Conservation (phyloP, 148 eudicot genomes). For the Dianthus caryophyllus region DNA sequence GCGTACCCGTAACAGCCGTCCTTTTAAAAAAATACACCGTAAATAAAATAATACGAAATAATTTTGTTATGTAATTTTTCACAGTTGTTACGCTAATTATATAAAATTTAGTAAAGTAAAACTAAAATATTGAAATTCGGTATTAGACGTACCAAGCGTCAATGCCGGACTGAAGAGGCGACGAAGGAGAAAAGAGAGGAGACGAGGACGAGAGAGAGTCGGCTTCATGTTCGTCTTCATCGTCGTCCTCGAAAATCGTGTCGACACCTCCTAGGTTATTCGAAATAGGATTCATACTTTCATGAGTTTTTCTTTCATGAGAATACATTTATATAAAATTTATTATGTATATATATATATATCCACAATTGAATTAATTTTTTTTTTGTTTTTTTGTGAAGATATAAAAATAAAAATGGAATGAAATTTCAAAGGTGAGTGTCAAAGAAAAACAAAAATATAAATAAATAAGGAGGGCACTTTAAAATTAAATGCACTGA, state of each 20-base stretch:
- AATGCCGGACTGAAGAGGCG: slow-evolving; percentile 36
- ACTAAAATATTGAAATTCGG: too few species aligned
- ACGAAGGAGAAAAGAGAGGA: slow-evolving; percentile 32
- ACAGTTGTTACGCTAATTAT: too few species aligned
- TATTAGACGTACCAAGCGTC: slow-evolving; percentile 49
- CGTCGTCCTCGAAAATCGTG: slow-evolving; percentile 65
- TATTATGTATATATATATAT: too few species aligned
- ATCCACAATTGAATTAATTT: too few species aligned
- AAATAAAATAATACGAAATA: too few species aligned
- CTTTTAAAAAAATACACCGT: slow-evolving; percentile 22
- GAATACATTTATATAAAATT: slow-evolving; percentile 6
- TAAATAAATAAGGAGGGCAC: slow-evolving; percentile 3
- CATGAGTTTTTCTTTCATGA: slow-evolving; percentile 15
- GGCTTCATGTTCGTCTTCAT: slow-evolving; percentile 16
- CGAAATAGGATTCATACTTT: slow-evolving; percentile 30
- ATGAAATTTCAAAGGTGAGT: too few species aligned
- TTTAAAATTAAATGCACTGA: slow-evolving; percentile 12
- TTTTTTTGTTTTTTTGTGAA: too few species aligned
- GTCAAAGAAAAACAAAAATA: not conserved
- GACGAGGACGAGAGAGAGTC: slow-evolving; percentile 18
- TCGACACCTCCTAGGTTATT: slow-evolving; percentile 50
- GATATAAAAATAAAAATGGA: not conserved
- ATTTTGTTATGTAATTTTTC: too few species aligned
- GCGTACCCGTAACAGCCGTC: slow-evolving; percentile 40
- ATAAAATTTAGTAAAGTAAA: too few species aligned